phyloP scores from a whole-genome alignment of 768 basidiomycete genomes.

The Pulveroboletus sp. region DNA sequence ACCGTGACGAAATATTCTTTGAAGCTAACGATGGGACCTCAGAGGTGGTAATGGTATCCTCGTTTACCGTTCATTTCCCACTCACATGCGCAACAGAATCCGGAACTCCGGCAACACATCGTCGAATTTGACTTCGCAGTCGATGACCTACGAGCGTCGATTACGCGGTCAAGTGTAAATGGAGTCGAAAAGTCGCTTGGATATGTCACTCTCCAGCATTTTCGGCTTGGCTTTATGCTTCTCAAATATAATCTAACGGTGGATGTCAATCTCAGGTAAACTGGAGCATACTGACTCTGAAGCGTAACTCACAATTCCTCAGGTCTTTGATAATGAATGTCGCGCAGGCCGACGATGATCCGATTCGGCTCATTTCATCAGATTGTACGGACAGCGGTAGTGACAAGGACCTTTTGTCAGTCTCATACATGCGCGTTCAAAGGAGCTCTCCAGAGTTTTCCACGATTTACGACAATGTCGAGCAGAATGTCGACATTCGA shows the following conservation, averaged over 20 bases:
- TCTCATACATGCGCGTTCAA: constrained; percentile 79
- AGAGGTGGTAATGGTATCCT: constrained; percentile 47
- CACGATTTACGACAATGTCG: constrained; percentile 74
- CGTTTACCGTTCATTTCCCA: neutral
- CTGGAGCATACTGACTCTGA: neutral
- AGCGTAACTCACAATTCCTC: constrained; percentile 9
- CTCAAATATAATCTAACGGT: constrained; percentile 86
- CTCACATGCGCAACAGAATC: constrained; percentile 20
- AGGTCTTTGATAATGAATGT: constrained; percentile 78
- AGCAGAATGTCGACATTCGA: constrained; percentile 82
- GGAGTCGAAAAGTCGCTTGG: constrained; percentile 72
- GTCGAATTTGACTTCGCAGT: constrained; percentile 90
- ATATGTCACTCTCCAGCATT: constrained; percentile 72
- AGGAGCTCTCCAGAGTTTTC: constrained; percentile 82
- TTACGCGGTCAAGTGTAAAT: constrained; percentile 65
- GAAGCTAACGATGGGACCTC: constrained; percentile 63
- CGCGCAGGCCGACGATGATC: constrained; percentile 49
- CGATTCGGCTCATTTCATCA: constrained; percentile 67
- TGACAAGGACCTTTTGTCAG: constrained; percentile 66
- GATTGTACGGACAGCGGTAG: constrained; percentile 37
- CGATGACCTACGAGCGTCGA: constrained; percentile 70
- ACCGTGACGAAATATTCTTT: constrained; percentile 59
- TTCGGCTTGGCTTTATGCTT: constrained; percentile 68
- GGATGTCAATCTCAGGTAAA: constrained; percentile 72
- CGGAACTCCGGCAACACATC: constrained; percentile 48